Evolutionary conservation across 1,139 yeast genomes (phyloP), one percentile per base, ranked within the genome.

Genomic region (Pichia sp.): DNA sequence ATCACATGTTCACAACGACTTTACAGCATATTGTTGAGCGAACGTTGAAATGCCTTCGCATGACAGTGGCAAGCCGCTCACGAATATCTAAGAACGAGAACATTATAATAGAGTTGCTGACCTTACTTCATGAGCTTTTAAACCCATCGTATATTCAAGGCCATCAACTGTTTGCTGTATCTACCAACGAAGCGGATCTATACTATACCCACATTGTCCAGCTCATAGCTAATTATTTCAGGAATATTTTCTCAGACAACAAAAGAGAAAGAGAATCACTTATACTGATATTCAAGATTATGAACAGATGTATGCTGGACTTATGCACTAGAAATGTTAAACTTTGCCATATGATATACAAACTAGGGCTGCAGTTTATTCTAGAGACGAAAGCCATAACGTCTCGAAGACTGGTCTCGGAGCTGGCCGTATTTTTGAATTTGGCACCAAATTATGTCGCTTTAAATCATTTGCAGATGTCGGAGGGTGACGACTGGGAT

Each of bases 371-470:
- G 2, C 47, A 47, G 6, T 40, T 61, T 9, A 45, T 63, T 21
- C 42, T 62, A 10, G 50, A 49, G 22, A 54, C 59, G 29, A 49
- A 56, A 27, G 47, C 57, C 12, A 53, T 69, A 3, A 56, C 63
- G 2, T 60, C 59, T 48, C 62, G 56, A 3, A 50, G 57, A 5
- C 45, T 70, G 12, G 59, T 56, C 28, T 48, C 48, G 10, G 69
- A 69, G 44, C 47, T 67, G 25, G 44, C 60, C 12, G 42, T 62
- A 3, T 69, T 70, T 41, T 30, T 64, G 4, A 67, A 67, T 40
- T 37, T 66, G n/a, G 46, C 45, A 4, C 43, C 56, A 1, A 21
- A 21, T 21, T 21, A 11, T 11, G 22, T 9, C 11, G 8, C 22
- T 11, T 9, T 9, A 21, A 21, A 21, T 21, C 11, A 21, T 9